Conservation (phyloP, 768 basidiomycete genomes). For the Agrocybe praecox region DNA sequence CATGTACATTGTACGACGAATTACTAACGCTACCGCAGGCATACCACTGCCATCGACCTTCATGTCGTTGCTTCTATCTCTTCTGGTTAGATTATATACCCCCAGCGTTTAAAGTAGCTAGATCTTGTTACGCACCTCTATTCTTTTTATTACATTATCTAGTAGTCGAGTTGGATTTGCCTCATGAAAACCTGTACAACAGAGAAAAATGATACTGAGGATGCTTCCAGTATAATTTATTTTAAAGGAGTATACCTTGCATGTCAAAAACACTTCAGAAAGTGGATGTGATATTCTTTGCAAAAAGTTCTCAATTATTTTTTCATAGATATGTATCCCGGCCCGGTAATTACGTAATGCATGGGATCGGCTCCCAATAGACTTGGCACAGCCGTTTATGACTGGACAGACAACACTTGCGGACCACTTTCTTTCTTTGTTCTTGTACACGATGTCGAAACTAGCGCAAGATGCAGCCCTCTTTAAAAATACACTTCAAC, state of each 20-base stretch:
- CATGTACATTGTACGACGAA: background rate
- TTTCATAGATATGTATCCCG: too few relatives aligned
- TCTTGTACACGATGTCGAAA: constrained; percentile 52
- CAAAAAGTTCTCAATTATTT: too few relatives aligned
- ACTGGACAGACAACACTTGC: too few relatives aligned
- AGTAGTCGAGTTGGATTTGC: background rate
- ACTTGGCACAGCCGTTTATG: background rate
- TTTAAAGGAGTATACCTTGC: too few relatives aligned
- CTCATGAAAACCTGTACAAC: too few relatives aligned
- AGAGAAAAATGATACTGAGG: too few relatives aligned
- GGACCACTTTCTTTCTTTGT: background rate
- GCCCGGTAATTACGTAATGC: background rate
- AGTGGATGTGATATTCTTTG: too few relatives aligned
- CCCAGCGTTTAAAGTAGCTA: background rate
- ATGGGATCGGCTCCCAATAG: background rate
- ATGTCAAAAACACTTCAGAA: too few relatives aligned
- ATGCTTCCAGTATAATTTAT: too few relatives aligned
- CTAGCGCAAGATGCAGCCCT: constrained; percentile 71
- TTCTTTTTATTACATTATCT: background rate
- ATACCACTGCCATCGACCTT: background rate
- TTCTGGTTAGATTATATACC: background rate
- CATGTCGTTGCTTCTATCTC: background rate
- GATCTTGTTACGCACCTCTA: background rate
- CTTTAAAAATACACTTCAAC: constrained; percentile 65
- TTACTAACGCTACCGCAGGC: background rate